phyloP scores from a whole-genome alignment of 2,329 filamentous ascomycete species.

The Aspergillus jensenii region DNA sequence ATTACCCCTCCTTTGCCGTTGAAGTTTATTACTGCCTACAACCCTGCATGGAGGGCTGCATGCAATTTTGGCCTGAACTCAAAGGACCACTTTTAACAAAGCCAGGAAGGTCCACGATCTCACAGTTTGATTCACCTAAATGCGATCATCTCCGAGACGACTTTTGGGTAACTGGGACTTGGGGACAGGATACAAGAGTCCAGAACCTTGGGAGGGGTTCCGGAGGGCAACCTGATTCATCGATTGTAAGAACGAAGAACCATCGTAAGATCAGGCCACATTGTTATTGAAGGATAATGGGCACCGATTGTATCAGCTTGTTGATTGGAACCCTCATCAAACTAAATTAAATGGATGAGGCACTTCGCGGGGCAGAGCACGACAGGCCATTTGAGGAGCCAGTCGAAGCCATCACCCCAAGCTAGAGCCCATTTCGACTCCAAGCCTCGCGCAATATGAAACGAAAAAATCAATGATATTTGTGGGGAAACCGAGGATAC shows the following conservation, averaged over 20 bases:
- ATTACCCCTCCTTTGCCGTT: not conserved
- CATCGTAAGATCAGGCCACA: not conserved
- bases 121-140: not conserved
- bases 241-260: not conserved
- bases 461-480: not conserved
- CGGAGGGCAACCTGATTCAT: not conserved
- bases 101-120: not conserved
- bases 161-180: not conserved
- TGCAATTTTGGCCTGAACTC: constrained; percentile 2
- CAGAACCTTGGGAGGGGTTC: not conserved
- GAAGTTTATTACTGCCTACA: constrained; percentile 8
- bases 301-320: not conserved
- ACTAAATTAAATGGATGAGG: constrained; percentile 2
- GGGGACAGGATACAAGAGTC: not conserved
- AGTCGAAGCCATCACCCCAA: not conserved
- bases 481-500: constrained; percentile 7
- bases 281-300: not conserved
- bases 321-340: not conserved
- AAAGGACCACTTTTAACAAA: not conserved
- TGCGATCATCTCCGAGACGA: not conserved
- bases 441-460: constrained; percentile 7
- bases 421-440: constrained; percentile 1
- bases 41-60: constrained; percentile 6
- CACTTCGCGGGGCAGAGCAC: not conserved
- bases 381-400: not conserved